Evolutionary conservation across 2,329 filamentous ascomycete genomes (phyloP).

Genomic region (Stagonosporopsis tanaceti): DNA sequence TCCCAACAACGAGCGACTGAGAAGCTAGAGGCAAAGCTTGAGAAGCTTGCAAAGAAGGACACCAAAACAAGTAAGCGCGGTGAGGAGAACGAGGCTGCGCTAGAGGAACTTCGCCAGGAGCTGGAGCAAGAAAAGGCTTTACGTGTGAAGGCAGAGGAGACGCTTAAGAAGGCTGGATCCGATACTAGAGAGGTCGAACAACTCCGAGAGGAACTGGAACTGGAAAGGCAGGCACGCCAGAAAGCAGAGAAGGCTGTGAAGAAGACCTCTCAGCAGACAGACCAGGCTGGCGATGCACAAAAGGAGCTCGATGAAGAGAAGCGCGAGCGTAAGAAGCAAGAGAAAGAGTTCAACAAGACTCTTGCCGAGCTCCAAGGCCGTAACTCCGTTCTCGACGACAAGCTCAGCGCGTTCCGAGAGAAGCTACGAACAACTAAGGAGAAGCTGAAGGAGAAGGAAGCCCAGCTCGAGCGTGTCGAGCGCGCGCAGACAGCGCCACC

Average conservation of each 20-base stretch:
- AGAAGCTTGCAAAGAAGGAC: slow-evolving; percentile 46
- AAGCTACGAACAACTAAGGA: slow-evolving; percentile 76
- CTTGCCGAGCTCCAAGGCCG: slow-evolving; percentile 68
- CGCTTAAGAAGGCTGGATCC: slow-evolving; percentile 42
- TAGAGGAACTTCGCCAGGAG: slow-evolving; percentile 43
- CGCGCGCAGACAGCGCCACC: slow-evolving; percentile 52
- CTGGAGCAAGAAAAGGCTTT: slow-evolving; percentile 55
- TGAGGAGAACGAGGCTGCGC: slow-evolving; percentile 40
- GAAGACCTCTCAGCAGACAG: slow-evolving; percentile 52
- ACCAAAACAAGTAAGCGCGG: slow-evolving; percentile 48
- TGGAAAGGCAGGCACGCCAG: slow-evolving; percentile 49
- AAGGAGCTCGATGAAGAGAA: slow-evolving; percentile 61
- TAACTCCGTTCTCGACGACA: slow-evolving; percentile 72
- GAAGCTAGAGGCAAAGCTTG: slow-evolving; percentile 42
- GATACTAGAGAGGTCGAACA: slow-evolving; percentile 38
- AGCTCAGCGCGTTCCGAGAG: slow-evolving; percentile 71
- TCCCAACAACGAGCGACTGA: slow-evolving; percentile 41
- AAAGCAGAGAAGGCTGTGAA: slow-evolving; percentile 44
- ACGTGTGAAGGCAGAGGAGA: slow-evolving; percentile 41
- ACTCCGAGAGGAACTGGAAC: slow-evolving; percentile 50
- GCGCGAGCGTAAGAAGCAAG: slow-evolving; percentile 60
- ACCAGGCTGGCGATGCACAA: slow-evolving; percentile 57
- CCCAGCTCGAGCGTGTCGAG: slow-evolving; percentile 56
- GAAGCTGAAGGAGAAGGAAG: slow-evolving; percentile 72
- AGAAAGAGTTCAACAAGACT: slow-evolving; percentile 63